Evolutionary conservation across 2,329 filamentous ascomycete genomes (phyloP).

Genomic region (Penicillium aurantiogriseum): DNA sequence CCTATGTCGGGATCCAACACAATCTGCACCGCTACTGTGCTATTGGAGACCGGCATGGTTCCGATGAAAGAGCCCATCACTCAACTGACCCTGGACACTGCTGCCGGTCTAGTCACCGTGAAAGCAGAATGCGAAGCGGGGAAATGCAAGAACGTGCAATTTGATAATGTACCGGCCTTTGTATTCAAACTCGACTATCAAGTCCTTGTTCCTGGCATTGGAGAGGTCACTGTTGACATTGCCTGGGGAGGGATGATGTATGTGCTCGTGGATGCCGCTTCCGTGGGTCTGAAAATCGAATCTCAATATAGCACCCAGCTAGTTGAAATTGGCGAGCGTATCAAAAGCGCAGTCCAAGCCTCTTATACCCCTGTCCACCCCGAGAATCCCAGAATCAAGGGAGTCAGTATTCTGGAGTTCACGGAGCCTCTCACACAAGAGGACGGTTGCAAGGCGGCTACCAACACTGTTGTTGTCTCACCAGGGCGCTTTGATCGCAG

Average conservation of each 20-base stretch:
- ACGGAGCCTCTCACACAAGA: slow-evolving; percentile 35
- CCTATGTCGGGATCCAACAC: slow-evolving; percentile 50
- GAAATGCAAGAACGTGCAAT: slow-evolving; percentile 46
- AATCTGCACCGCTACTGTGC: slow-evolving; percentile 46
- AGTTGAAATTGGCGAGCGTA: slow-evolving; percentile 45
- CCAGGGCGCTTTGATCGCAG: slow-evolving; percentile 49
- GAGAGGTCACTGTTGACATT: slow-evolving; percentile 44
- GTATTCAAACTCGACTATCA: slow-evolving; percentile 42
- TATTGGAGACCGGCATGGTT: slow-evolving; percentile 51
- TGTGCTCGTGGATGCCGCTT: slow-evolving; percentile 42
- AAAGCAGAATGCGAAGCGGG: slow-evolving; percentile 45
- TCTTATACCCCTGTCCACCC: slow-evolving; percentile 44
- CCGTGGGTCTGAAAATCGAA: slow-evolving; percentile 38
- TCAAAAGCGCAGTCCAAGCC: slow-evolving; percentile 42
- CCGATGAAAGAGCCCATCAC: slow-evolving; percentile 48
- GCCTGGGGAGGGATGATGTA: slow-evolving; percentile 52
- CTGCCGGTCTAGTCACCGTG: slow-evolving; percentile 45
- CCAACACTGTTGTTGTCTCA: slow-evolving; percentile 47
- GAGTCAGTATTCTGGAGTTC: slow-evolving; percentile 43
- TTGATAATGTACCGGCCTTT: slow-evolving; percentile 49
- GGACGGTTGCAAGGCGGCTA: slow-evolving; percentile 29
- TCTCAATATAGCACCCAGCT: slow-evolving; percentile 36
- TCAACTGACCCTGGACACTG: slow-evolving; percentile 44
- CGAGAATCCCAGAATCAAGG: slow-evolving; percentile 43
- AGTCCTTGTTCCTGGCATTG: slow-evolving; percentile 44